These are phyloP conservation scores for Sphagnum tenellum DNA, from an alignment of 225 moss, liverwort and hornwort species.

Conservation along the genomic window DNA sequence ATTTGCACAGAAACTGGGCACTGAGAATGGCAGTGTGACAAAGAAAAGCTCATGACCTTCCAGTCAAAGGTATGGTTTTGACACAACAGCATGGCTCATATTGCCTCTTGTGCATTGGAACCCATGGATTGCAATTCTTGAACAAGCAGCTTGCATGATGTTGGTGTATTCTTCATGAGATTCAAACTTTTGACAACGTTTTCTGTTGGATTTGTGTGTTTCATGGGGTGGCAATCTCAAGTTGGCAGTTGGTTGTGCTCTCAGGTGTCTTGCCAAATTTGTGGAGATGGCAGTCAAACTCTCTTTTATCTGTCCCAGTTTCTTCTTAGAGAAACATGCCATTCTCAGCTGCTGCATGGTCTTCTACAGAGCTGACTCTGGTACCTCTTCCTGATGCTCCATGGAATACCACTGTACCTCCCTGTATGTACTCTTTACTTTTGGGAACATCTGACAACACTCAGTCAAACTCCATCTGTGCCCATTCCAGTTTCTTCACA, in stretches of 20 bases:
- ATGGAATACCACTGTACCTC: neutral
- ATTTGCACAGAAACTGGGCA: constrained; percentile 70
- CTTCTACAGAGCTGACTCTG: neutral
- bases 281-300: constrained; percentile 81
- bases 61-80: constrained; percentile 50
- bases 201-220: too few species aligned
- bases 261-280: constrained; percentile 60
- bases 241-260: too few species aligned
- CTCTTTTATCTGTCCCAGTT: constrained; percentile 5
- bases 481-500: neutral
- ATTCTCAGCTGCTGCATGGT: neutral
- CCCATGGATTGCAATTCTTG: too few species aligned
- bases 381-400: neutral
- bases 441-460: too few species aligned
- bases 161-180: too few species aligned
- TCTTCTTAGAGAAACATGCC: neutral
- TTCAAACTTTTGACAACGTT: too few species aligned
- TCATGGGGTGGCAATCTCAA: too few species aligned
- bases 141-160: too few species aligned
- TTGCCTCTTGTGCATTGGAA: neutral
- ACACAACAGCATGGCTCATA: neutral
- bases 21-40: constrained; percentile 74
- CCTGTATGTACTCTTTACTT: neutral
- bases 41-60: constrained; percentile 51
- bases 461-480: constrained; percentile 47